phyloP scores from a whole-genome alignment of 306 rosid genomes.

The Spatholobus suberectus region DNA sequence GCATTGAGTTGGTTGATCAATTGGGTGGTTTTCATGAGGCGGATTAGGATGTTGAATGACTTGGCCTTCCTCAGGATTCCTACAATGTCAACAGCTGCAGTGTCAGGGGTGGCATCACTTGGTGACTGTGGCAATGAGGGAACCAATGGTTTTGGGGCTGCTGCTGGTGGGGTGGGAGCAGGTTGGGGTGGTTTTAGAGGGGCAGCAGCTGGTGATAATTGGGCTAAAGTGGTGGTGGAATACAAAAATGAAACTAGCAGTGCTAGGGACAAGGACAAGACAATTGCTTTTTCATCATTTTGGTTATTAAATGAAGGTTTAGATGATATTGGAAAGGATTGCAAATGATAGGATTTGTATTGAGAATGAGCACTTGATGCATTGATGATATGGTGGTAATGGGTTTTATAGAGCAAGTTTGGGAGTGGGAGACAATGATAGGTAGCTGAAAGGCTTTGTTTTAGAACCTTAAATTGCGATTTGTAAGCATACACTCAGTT shows the following conservation, averaged over 20 bases:
- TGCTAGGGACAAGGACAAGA: slow-evolving; percentile 35
- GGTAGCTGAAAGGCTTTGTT: slow-evolving; percentile 38
- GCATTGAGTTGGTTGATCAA: too few relatives aligned
- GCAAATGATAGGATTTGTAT: not conserved
- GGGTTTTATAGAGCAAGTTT: slow-evolving; percentile 26
- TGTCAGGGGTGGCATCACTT: too few relatives aligned
- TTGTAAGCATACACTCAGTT: not conserved
- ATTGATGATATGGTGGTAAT: not conserved
- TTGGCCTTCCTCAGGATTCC: too few relatives aligned
- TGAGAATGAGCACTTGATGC: slow-evolving; percentile 37
- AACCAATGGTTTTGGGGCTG: too few relatives aligned
- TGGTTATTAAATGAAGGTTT: not conserved
- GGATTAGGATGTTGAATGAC: too few relatives aligned
- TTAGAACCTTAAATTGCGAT: slow-evolving; percentile 15
- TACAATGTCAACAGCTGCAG: too few relatives aligned
- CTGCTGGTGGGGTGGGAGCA: too few relatives aligned
- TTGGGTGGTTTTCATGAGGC: too few relatives aligned
- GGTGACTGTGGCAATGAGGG: too few relatives aligned
- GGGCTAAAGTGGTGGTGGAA: slow-evolving; percentile 43
- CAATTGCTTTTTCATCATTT: slow-evolving; percentile 30
- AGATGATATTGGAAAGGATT: not conserved
- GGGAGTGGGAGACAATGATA: slow-evolving; percentile 38
- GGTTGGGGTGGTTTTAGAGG: slow-evolving; percentile 43
- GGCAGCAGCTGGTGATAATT: slow-evolving; percentile 49
- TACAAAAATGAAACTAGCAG: slow-evolving; percentile 21